Percentiles rank a stretch among this genome's conserved stretches.
Evolutionary conservation across 2,329 filamentous ascomycete genomes (phyloP).

Genomic region (Pseudohalonectria lignicola): DNA sequence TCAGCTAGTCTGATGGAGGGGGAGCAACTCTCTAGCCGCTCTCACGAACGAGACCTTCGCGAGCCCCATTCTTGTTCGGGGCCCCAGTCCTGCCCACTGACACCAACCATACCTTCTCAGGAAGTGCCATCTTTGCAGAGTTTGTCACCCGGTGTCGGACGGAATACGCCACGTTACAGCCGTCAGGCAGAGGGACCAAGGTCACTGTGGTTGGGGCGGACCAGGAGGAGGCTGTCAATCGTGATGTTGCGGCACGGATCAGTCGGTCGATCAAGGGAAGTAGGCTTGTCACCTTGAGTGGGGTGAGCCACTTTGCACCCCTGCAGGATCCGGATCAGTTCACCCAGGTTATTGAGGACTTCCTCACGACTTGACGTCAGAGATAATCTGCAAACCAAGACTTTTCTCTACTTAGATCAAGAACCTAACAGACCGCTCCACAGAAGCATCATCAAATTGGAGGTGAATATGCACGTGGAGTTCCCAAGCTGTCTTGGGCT

Average conservation of each 20-base stretch:
- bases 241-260: slow-evolving; percentile 21
- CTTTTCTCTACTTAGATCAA: too few relatives aligned
- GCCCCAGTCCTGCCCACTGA: slow-evolving; percentile 18
- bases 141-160: slow-evolving; percentile 21
- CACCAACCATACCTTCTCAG: slow-evolving; percentile 21
- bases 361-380: slow-evolving; percentile 8
- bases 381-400: too few relatives aligned
- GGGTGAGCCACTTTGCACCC: slow-evolving; percentile 30
- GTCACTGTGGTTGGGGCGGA: slow-evolving; percentile 17
- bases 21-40: slow-evolving; percentile 23
- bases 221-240: slow-evolving; percentile 26
- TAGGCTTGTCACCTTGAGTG: slow-evolving; percentile 19
- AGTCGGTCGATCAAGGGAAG: slow-evolving; percentile 24
- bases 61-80: slow-evolving; percentile 25
- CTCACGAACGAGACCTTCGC: slow-evolving; percentile 20
- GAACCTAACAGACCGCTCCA: too few relatives aligned
- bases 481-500: too few relatives aligned
- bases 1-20: slow-evolving; percentile 30
- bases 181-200: slow-evolving; percentile 17
- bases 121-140: slow-evolving; percentile 19
- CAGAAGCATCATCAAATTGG: too few relatives aligned
- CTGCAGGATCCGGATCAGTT: slow-evolving; percentile 26
- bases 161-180: slow-evolving; percentile 25
- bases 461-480: too few relatives aligned
- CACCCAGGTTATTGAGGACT: slow-evolving; percentile 17